These are phyloP conservation scores for Physcomitrellopsis africana DNA, from an alignment of 225 moss, liverwort and hornwort species.

Conservation along the genomic window DNA sequence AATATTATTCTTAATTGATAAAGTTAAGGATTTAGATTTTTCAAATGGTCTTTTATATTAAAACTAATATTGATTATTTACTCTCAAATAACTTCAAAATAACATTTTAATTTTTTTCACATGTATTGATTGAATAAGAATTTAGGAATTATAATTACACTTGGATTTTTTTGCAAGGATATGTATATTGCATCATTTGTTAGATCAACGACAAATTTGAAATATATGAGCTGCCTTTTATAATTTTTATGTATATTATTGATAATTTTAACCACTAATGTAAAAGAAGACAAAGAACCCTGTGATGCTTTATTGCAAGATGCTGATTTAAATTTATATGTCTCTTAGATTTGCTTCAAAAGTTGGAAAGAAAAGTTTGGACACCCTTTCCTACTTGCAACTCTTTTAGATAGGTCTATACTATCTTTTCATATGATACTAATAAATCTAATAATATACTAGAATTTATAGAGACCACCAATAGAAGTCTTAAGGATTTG, in stretches of 20 bases:
- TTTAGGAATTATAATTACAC: slow-evolving; percentile 9
- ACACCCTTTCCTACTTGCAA: slow-evolving; percentile 88
- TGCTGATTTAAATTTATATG: slow-evolving; percentile 66
- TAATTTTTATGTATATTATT: slow-evolving; percentile 68
- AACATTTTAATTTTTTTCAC: no score
- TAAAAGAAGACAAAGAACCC: slow-evolving; percentile 55
- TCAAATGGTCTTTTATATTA: background rate
- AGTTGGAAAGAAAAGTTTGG: slow-evolving; percentile 95
- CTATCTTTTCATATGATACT: slow-evolving; percentile 81
- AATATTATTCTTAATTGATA: slow-evolving; percentile 33
- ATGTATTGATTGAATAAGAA: background rate
- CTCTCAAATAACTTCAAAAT: no score
- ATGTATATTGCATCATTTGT: slow-evolving; percentile 79
- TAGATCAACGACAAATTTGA: slow-evolving; percentile 85
- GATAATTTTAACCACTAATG: slow-evolving; percentile 74
- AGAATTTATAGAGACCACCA: slow-evolving; percentile 31
- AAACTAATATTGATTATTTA: slow-evolving; percentile 1
- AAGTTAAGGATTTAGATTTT: slow-evolving; percentile 9
- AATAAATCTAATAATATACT: slow-evolving; percentile 47
- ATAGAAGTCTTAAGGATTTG: slow-evolving; percentile 35
- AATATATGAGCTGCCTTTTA: slow-evolving; percentile 78
- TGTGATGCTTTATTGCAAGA: slow-evolving; percentile 59
- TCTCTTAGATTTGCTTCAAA: slow-evolving; percentile 87
- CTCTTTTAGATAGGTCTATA: slow-evolving; percentile 93
- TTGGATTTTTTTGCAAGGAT: slow-evolving; percentile 45